Evolutionary conservation across 2,329 filamentous ascomycete species (phyloP).

Genomic region (Nemania serpens): DNA sequence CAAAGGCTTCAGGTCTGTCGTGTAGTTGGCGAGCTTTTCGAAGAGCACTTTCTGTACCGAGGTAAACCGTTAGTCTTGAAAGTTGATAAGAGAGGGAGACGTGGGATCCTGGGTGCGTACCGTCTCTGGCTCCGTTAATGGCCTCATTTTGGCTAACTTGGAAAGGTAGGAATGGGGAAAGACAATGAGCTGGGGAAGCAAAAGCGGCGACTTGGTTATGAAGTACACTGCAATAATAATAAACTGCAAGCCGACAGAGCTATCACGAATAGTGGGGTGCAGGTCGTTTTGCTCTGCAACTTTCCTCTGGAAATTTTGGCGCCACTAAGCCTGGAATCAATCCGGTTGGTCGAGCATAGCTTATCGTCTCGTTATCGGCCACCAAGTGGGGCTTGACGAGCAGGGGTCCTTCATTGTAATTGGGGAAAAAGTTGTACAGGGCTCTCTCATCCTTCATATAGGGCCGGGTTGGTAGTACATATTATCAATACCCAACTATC

Average conservation of each 20-base stretch:
- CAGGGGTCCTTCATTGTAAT: constrained; percentile 23
- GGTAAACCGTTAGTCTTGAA: not conserved
- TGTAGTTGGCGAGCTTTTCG: constrained; percentile 92
- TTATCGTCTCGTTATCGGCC: constrained; percentile 16
- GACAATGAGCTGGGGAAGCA: not conserved
- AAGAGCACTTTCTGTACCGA: constrained; percentile 74
- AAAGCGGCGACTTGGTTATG: not conserved
- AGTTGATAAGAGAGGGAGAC: not conserved
- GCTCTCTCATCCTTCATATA: not conserved
- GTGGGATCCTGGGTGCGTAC: constrained; percentile 9
- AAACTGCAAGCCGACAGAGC: no score
- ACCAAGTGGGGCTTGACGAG: constrained; percentile 18
- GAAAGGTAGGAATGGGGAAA: not conserved
- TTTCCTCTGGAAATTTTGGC: constrained; percentile 37
- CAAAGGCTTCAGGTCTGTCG: constrained; percentile 81
- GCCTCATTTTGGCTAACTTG: constrained; percentile 30
- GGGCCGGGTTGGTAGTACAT: no score
- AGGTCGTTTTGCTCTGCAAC: constrained; percentile 18
- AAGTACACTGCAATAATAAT: not conserved
- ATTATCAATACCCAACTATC: no score
- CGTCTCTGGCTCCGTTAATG: constrained; percentile 71
- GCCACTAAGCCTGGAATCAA: constrained; percentile 30
- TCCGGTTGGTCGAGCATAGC: constrained; percentile 28
- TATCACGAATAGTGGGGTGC: constrained; percentile 26
- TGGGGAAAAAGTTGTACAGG: constrained; percentile 22